These are phyloP conservation scores for Debaryomyces fabryi DNA, from an alignment of 1,139 yeast genomes.

Conservation along the genomic window DNA sequence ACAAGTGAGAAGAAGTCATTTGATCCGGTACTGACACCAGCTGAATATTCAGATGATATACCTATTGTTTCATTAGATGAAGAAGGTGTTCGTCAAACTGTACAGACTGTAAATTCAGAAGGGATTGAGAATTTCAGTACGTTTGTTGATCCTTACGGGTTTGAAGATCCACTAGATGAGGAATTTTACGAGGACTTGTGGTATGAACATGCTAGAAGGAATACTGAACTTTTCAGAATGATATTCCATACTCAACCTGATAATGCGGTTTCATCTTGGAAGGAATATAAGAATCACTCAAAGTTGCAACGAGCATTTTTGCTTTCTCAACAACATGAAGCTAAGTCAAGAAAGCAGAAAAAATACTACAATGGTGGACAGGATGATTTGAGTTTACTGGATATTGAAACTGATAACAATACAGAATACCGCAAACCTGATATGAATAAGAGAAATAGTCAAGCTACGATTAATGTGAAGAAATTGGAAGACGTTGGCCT, in stretches of 20 bases:
- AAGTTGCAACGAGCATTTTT: conserved; percentile 59
- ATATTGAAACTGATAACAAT: conserved; percentile 17
- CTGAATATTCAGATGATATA: conserved; percentile 30
- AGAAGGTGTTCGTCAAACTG: conserved; percentile 45
- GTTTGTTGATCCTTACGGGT: conserved; percentile 82
- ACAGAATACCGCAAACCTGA: conserved; percentile 10
- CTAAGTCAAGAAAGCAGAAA: conserved; percentile 29
- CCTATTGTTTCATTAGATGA: conserved; percentile 54
- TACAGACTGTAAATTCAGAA: conserved; percentile 39
- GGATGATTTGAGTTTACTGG: conserved; percentile 20
- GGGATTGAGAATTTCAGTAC: conserved; percentile 36
- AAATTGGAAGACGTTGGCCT: conserved; percentile 38
- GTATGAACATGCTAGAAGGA: conserved; percentile 81
- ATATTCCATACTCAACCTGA: conserved; percentile 97
- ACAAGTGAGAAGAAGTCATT: conserved; percentile 3
- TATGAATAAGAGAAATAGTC: conserved; percentile 23
- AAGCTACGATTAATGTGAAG: conserved; percentile 30
- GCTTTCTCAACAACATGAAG: conserved; percentile 49
- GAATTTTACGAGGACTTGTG: conserved; percentile 86
- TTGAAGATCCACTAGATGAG: conserved; percentile 81
- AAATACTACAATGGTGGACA: conserved; percentile 16
- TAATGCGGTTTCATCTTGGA: conserved; percentile 84
- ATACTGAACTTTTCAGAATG: conserved; percentile 77
- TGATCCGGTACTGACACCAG: conserved; percentile 3
- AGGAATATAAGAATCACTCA: conserved; percentile 75